Conservation (phyloP, 78 protist genomes). For the Emiliania huxleyi region DNA sequence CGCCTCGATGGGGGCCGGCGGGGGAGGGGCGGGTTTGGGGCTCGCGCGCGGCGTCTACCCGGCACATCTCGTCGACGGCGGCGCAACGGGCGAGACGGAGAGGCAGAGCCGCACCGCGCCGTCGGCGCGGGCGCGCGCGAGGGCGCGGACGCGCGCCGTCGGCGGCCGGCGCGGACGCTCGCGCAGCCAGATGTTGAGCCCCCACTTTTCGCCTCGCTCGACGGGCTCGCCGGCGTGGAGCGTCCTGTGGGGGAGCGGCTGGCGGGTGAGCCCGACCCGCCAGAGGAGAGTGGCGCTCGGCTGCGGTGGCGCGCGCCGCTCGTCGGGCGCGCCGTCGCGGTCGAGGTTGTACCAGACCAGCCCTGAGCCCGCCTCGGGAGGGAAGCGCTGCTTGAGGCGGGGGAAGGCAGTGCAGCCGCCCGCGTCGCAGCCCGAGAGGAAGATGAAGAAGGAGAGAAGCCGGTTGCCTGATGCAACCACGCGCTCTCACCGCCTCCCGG, state of each 20-base stretch:
- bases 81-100: not conserved
- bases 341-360: slow-evolving; percentile 38
- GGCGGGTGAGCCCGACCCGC: no score
- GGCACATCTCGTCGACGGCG: not conserved
- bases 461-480: no score
- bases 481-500: no score
- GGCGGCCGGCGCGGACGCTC: not conserved
- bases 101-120: not conserved
- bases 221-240: slow-evolving; percentile 29
- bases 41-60: not conserved
- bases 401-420: slow-evolving; percentile 42
- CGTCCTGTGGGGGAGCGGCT: not conserved
- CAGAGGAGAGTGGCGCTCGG: not conserved
- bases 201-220: slow-evolving; percentile 42
- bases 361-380: slow-evolving; percentile 8
- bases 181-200: not conserved
- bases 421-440: not conserved
- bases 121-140: no score
- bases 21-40: not conserved
- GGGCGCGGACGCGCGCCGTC: not conserved
- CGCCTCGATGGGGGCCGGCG: no score
- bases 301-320: not conserved
- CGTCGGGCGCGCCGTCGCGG: slow-evolving; percentile 11
- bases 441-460: slow-evolving; percentile 22
- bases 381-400: not conserved